Evolutionary conservation across 768 basidiomycete species (phyloP), one percentile per base, ranked within the genome.

Genomic region (Amanita inopinata): DNA sequence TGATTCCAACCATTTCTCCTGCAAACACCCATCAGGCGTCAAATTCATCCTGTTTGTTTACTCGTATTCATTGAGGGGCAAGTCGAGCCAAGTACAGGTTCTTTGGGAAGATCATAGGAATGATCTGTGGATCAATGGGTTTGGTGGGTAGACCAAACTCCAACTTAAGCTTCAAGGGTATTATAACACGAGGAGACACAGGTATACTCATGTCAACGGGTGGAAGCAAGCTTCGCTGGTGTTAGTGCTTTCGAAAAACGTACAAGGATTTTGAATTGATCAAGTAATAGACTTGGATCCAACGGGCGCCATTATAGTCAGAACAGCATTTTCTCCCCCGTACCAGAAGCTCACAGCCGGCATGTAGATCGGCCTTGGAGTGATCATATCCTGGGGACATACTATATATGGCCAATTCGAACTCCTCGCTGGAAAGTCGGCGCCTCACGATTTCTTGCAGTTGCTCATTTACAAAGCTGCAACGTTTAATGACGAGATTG

Each of bases 81-180:
- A 75, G 49, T 91, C 86, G 4, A 92, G 87, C 53, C 96, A 99
- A 61, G 94, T 99, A 2, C 76, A 77, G 34, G 78, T 96, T n/a
- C 73, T 96, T 20, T 97, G 90, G 91, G 88, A 96, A 60, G 94
- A 98, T 56, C 93, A 97, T 50, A 71, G 93, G 51, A 97, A 92
- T 53, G 94, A 94, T 54, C 57, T 91, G n/a, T 86, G 78, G 56
- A 79, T 90, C 56, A 91, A 91, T 53, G 65, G 73, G 18, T 83
- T 86, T 47, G 82, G 83, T 82, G 47, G 24, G 69, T 43, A 2
- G 20, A n/a, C n/a, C n/a, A n/a, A 5, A 38, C 10, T 27, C 11
- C 20, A 37, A n/a, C 34, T 40, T 42, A 17, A 46, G 34, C 34
- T 30, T 22, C 11, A 18, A 23, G 14, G n/a, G 12, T 25, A 7